A percentile compares a stretch with the other conserved stretches of the same genome.
phyloP scores from a whole-genome alignment of 2,329 filamentous ascomycete genomes.

The Fusarium begoniae region DNA sequence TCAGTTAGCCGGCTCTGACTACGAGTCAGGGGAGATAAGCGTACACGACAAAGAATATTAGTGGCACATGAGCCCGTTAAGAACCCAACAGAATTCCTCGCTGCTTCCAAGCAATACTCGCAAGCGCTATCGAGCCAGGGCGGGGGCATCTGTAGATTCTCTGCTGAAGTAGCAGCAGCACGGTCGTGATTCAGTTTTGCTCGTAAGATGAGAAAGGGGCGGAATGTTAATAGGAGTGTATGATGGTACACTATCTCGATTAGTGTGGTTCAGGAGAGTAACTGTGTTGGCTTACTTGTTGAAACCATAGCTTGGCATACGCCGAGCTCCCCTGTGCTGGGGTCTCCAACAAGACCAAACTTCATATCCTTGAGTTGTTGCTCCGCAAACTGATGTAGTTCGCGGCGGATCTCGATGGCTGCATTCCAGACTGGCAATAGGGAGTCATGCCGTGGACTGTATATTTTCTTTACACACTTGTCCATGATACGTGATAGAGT shows the following conservation, averaged over 20 bases:
- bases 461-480: constrained; percentile 53
- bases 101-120: constrained; percentile 52
- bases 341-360: constrained; percentile 47
- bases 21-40: background rate
- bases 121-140: constrained; percentile 56
- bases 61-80: constrained; percentile 51
- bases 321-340: constrained; percentile 50
- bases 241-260: constrained; percentile 53
- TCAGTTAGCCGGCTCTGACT: background rate
- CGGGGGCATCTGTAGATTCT: constrained; percentile 33
- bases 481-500: constrained; percentile 51
- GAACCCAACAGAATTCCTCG: constrained; percentile 52
- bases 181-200: constrained; percentile 51
- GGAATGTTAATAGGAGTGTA: constrained; percentile 53
- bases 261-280: background rate
- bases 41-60: constrained; percentile 52
- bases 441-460: constrained; percentile 51
- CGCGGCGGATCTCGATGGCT: constrained; percentile 44
- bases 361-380: constrained; percentile 44
- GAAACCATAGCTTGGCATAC: constrained; percentile 52
- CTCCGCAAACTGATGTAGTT: constrained; percentile 44
- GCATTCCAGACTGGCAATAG: constrained; percentile 46
- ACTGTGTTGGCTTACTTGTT: constrained; percentile 46
- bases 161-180: constrained; percentile 4
- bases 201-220: constrained; percentile 55